phyloP scores from a whole-genome alignment of 768 basidiomycete genomes.

The Russula sp. region DNA sequence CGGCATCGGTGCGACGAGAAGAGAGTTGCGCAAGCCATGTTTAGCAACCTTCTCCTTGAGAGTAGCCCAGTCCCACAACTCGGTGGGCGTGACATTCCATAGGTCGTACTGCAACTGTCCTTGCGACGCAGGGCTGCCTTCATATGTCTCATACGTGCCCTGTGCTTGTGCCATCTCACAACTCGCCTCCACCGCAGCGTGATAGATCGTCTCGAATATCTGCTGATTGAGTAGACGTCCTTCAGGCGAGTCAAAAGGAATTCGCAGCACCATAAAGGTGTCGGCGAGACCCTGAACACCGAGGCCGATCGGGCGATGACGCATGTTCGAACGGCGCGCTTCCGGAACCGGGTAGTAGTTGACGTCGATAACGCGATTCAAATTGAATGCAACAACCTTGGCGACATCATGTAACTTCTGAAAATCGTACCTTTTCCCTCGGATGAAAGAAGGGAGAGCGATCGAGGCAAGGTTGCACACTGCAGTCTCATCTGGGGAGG shows the following conservation, averaged over 20 bases:
- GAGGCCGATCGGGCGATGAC: constrained; percentile 95
- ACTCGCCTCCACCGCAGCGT: constrained; percentile 88
- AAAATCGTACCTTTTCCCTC: constrained; percentile 85
- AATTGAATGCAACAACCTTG: constrained; percentile 89
- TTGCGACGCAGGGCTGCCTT: constrained; percentile 84
- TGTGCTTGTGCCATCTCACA: constrained; percentile 76
- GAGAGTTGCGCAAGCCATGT: constrained; percentile 84
- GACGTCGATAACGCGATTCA: constrained; percentile 91
- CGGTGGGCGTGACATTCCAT: constrained; percentile 86
- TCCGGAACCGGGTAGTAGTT: constrained; percentile 96
- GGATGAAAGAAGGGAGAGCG: constrained; percentile 89
- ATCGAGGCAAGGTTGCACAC: constrained; percentile 99
- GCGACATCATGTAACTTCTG: constrained; percentile 89
- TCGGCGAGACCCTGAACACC: constrained; percentile 96
- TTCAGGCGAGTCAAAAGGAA: constrained; percentile 90
- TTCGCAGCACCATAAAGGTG: constrained; percentile 93
- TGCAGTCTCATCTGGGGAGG: constrained; percentile 93
- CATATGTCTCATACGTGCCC: constrained; percentile 85
- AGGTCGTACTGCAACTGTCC: constrained; percentile 93
- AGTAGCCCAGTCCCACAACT: constrained; percentile 90
- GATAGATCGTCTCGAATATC: constrained; percentile 99
- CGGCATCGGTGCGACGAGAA: constrained; percentile 95
- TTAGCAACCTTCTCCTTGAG: constrained; percentile 83
- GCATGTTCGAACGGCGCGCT: constrained; percentile 90
- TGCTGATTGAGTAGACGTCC: constrained; percentile 88